These are phyloP conservation scores for Pharus latifolius DNA, from an alignment of 176 grass and related monocot genomes.

Conservation along the genomic window DNA sequence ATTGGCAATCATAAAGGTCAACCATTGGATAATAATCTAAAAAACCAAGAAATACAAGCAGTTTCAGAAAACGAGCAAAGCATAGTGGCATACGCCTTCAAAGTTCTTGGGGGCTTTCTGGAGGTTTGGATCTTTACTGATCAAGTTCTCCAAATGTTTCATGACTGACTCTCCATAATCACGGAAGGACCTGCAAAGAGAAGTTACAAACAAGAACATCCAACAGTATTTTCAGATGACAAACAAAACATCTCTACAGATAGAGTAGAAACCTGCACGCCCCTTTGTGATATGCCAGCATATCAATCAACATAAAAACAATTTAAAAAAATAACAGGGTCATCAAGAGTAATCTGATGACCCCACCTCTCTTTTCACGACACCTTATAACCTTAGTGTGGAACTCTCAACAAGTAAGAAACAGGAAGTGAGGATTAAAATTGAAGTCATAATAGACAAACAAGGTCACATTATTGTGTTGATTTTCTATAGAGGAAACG, in stretches of 20 bases:
- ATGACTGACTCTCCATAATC: slow-evolving; percentile 86
- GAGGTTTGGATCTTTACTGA: slow-evolving; percentile 42
- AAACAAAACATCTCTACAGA: neutral
- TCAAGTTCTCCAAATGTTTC: slow-evolving; percentile 64
- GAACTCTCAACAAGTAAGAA: neutral
- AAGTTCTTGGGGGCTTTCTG: slow-evolving; percentile 55
- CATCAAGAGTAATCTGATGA: neutral
- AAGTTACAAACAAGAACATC: neutral
- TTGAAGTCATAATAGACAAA: neutral
- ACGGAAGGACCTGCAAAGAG: slow-evolving; percentile 58
- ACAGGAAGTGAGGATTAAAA: too few relatives aligned
- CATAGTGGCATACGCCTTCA: slow-evolving; percentile 63
- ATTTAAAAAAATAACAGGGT: neutral
- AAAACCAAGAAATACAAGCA: neutral
- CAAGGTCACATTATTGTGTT: neutral
- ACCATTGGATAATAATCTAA: neutral
- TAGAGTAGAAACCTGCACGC: neutral
- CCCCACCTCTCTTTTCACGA: neutral
- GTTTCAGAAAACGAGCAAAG: neutral
- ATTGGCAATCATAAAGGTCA: neutral
- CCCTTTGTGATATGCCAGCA: neutral
- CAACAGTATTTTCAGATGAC: neutral
- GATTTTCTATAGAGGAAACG: neutral
- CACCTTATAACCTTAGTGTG: neutral
- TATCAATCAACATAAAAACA: neutral